Evolutionary conservation across 345 rosid species (phyloP).

Genomic region (Theobroma cacao): DNA sequence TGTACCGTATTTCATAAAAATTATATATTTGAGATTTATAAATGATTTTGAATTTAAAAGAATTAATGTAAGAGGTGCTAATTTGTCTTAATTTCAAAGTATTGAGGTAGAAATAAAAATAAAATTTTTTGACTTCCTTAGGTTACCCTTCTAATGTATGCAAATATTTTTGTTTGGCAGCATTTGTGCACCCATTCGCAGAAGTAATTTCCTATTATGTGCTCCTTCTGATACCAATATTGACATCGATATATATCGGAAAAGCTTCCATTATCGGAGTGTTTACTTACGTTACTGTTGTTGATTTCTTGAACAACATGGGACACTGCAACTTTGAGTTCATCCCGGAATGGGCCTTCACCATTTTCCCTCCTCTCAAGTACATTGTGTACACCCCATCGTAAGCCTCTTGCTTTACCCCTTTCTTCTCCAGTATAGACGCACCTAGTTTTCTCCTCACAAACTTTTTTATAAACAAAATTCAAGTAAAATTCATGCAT

Average conservation of each 20-base stretch:
- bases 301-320: background rate
- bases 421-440: background rate
- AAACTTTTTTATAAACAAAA: too few relatives aligned
- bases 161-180: background rate
- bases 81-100: too few relatives aligned
- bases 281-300: constrained; percentile 1
- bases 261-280: constrained; percentile 8
- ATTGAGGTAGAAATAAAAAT: too few relatives aligned
- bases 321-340: background rate
- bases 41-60: too few relatives aligned
- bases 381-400: constrained; percentile 1
- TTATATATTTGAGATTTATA: too few relatives aligned
- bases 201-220: constrained; percentile 3
- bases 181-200: constrained; percentile 3
- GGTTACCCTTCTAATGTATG: constrained; percentile 34
- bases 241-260: background rate
- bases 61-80: too few relatives aligned
- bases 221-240: constrained; percentile 7
- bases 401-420: background rate
- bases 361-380: background rate
- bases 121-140: too few relatives aligned
- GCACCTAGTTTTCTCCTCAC: too few relatives aligned
- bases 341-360: background rate
- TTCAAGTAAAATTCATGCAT: too few relatives aligned
- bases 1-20: too few relatives aligned